Evolutionary conservation across 176 grass and related monocot species (phyloP).

Genomic region (Oryza australiensis): DNA sequence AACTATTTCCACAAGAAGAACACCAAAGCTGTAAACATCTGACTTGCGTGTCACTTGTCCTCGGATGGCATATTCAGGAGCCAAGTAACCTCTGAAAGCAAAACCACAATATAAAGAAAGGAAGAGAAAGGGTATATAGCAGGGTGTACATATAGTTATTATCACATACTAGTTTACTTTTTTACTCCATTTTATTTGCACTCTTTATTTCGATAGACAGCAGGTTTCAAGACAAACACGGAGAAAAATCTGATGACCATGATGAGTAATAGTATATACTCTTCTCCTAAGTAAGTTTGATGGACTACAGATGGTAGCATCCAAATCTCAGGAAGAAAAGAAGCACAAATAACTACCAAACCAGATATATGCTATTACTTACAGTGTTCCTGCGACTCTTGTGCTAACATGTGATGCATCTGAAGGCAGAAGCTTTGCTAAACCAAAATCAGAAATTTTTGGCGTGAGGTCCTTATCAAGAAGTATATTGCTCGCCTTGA

Average conservation of each 20-base stretch:
- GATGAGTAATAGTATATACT: not conserved
- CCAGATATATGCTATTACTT: slow-evolving; percentile 24
- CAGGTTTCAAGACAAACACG: not conserved
- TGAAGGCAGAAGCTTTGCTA: slow-evolving; percentile 68
- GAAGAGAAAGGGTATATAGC: not conserved
- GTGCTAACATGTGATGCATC: slow-evolving; percentile 81
- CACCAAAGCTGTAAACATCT: slow-evolving; percentile 80
- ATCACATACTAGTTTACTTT: not conserved
- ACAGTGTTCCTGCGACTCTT: slow-evolving; percentile 77
- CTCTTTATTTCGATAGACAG: not conserved
- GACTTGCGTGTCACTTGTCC: slow-evolving; percentile 82
- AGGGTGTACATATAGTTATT: not conserved
- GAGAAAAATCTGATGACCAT: not conserved
- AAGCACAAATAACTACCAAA: not conserved
- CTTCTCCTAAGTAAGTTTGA: not conserved
- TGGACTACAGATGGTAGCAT: not conserved
- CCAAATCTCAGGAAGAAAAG: not conserved
- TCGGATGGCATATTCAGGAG: slow-evolving; percentile 79
- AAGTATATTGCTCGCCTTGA: slow-evolving; percentile 86
- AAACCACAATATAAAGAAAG: not conserved
- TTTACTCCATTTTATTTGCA: not conserved
- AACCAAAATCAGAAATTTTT: slow-evolving; percentile 82
- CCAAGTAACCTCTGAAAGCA: slow-evolving; percentile 68
- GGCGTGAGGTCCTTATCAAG: slow-evolving; percentile 58
- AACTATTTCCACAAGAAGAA: slow-evolving; percentile 71